Percentiles rank a stretch among this genome's conserved stretches.
Conservation (phyloP, 768 basidiomycete species). For the Macrocybe gigantea region DNA sequence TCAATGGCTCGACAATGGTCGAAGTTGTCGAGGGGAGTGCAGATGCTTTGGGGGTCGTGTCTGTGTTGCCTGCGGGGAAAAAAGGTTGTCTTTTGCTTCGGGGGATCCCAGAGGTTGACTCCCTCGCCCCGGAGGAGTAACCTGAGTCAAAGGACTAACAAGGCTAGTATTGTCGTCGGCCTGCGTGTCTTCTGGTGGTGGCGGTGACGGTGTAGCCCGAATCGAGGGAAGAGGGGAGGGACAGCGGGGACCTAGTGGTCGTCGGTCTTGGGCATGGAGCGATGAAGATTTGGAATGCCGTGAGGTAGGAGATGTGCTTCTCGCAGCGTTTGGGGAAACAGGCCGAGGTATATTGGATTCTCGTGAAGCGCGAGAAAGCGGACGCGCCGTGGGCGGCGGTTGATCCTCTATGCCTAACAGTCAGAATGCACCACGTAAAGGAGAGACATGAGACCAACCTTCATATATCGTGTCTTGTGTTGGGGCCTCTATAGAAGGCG, state of each 20-base stretch:
- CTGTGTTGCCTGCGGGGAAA: constrained; percentile 44
- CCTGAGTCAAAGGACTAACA: too few species aligned
- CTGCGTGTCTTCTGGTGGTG: constrained; percentile 27
- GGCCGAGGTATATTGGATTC: constrained; percentile 41
- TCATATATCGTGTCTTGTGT: constrained; percentile 73
- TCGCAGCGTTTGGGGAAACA: constrained; percentile 34
- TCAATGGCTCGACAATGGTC: constrained; percentile 64
- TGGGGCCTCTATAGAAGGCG: constrained; percentile 35
- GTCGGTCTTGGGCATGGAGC: constrained; percentile 47
- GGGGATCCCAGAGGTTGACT: constrained; percentile 47
- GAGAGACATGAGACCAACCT: constrained; percentile 37
- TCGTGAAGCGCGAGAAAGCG: constrained; percentile 48
- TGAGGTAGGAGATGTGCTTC: constrained; percentile 25
- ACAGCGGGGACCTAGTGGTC: constrained; percentile 69
- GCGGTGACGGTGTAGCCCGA: constrained; percentile 26
- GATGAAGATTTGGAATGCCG: constrained; percentile 38
- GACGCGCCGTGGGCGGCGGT: constrained; percentile 41
- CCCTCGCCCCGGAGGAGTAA: constrained; percentile 10
- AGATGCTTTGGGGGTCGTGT: constrained; percentile 45
- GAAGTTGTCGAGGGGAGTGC: constrained; percentile 24
- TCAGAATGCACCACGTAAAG: constrained; percentile 3
- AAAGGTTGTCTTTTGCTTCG: constrained; percentile 71
- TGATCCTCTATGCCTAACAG: constrained; percentile 46
- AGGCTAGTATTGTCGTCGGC: constrained; percentile 33
- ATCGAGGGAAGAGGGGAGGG: constrained; percentile 59